Evolutionary conservation across 2,329 filamentous ascomycete genomes (phyloP).

Genomic region (Sordariomycetes sp.): DNA sequence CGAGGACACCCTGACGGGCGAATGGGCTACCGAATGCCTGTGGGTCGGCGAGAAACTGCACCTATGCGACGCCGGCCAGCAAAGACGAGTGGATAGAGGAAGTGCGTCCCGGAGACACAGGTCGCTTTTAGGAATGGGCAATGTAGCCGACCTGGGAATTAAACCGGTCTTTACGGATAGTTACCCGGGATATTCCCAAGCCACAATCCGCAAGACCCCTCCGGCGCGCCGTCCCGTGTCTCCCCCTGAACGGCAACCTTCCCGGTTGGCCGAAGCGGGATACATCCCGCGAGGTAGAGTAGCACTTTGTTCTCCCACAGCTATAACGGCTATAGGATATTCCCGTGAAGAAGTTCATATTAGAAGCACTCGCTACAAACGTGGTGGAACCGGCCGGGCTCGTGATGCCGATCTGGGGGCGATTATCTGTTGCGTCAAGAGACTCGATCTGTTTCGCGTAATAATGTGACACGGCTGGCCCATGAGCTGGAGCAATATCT

Average conservation of each 20-base stretch:
- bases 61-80: not conserved
- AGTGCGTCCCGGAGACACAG: too few species aligned
- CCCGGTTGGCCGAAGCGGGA: not conserved
- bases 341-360: not conserved
- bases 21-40: not conserved
- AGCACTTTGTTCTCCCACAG: not conserved
- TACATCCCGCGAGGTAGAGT: not conserved
- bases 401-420: not conserved
- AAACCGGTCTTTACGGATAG: not conserved
- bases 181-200: constrained; percentile 4
- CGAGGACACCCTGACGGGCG: not conserved
- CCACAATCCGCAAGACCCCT: constrained; percentile 1
- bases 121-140: too few species aligned
- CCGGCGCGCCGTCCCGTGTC: not conserved
- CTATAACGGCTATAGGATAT: not conserved
- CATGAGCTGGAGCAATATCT: not conserved
- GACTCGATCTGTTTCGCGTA: not conserved
- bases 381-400: not conserved
- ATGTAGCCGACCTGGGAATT: too few species aligned
- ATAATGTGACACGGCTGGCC: not conserved
- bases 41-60: not conserved
- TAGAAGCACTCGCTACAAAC: not conserved
- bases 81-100: too few species aligned
- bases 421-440: not conserved
- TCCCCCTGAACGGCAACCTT: not conserved